Evolutionary conservation across 148 eudicot genomes (phyloP), one percentile per base, ranked within the genome.

Genomic region (Amaranthus palmeri): DNA sequence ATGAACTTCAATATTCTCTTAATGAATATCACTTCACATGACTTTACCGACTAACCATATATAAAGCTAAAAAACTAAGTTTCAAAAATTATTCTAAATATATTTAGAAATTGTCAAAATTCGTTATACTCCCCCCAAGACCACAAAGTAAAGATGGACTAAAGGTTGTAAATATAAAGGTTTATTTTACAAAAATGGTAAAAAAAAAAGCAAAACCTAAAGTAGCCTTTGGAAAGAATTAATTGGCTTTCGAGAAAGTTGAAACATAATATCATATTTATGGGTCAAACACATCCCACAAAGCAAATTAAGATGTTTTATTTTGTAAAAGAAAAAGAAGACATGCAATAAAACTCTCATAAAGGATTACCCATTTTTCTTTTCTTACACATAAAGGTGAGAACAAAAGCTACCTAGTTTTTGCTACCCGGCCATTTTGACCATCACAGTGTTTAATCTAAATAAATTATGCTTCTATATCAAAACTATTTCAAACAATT

Each of bases 351-450:
- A 67, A 78, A 78, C 77, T 67, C 65, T 46, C 73, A 53, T 72
- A 78, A 78, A 73, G 81, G 77, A 68, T 61, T 73, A 68, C 8
- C 77, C 81, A 72, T 72, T 78, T 78, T 73, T 54, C 47, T 72
- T 78, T 69, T 47, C 65, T 55, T 54, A 58, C 70, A 59, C 72
- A 73, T 65, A 78, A 78, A 78, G 77, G 46, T 73, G 69, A 68
- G 65, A 72, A 65, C 57, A 71, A 78, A 73, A 78, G 76, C 58
- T 47, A 52, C 81, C 77, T 78, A 72, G 69, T 67, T 78, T 78
- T 78, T 78, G 77, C 59, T 67, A 67, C 72, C 77, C n/a, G n/a
- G n/a, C n/a, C 73, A 73, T 68, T 78, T 78, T 78, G 81, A 78
- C 81, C 77, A 72, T 78, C 8, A 78, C 73, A 72, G 76, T 67